Evolutionary conservation across 768 basidiomycete species (phyloP).

Genomic region (Pleurotus citrinopileatus): DNA sequence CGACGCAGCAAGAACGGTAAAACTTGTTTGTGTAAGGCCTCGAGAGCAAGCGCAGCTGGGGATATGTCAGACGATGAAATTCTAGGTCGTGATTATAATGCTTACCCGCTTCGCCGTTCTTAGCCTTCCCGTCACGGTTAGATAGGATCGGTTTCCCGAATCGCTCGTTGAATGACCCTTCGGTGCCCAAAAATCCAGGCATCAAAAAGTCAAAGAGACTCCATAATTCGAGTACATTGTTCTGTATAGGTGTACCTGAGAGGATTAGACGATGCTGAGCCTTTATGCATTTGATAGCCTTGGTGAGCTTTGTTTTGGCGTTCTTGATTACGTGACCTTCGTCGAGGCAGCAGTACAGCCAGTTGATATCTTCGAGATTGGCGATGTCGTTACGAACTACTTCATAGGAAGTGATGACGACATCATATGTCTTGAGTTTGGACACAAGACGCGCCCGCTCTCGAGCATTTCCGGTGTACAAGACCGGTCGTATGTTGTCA

Average conservation of each 20-base stretch:
- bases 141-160: slow-evolving; percentile 96
- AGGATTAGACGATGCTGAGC: slow-evolving; percentile 93
- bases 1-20: slow-evolving; percentile 96
- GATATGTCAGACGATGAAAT: neutral
- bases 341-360: slow-evolving; percentile 96
- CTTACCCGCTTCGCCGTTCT: slow-evolving; percentile 91
- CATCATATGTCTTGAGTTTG: slow-evolving; percentile 69
- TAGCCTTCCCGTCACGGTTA: slow-evolving; percentile 92
- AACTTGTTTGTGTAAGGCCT: slow-evolving; percentile 97
- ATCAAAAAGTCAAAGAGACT: slow-evolving; percentile 98
- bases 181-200: slow-evolving; percentile 98
- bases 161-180: slow-evolving; percentile 89
- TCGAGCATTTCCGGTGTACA: slow-evolving; percentile 86
- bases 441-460: slow-evolving; percentile 72
- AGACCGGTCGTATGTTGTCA: slow-evolving; percentile 75
- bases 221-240: slow-evolving; percentile 98
- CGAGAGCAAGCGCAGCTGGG: slow-evolving; percentile 87
- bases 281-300: slow-evolving; percentile 87
- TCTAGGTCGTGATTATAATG: slow-evolving; percentile 11
- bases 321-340: slow-evolving; percentile 99
- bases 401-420: slow-evolving; percentile 98
- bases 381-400: slow-evolving; percentile 92
- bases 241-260: slow-evolving; percentile 98
- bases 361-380: slow-evolving; percentile 69
- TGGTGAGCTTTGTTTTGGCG: slow-evolving; percentile 95